Percentiles rank a stretch among this genome's conserved stretches.
Evolutionary conservation across 257 asterid genomes (phyloP).

Genomic region (Craterostigma plantagineum): DNA sequence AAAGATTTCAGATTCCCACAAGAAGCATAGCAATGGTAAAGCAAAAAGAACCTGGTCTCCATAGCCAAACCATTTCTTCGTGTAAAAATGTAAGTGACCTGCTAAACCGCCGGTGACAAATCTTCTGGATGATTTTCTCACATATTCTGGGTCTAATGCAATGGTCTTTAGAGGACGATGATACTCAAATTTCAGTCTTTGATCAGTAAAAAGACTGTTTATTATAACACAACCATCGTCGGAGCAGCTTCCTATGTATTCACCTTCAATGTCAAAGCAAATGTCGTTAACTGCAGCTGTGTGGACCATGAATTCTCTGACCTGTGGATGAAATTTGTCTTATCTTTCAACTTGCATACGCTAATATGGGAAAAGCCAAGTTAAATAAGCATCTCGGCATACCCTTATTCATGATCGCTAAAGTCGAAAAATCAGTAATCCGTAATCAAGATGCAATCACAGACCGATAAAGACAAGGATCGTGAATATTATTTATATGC

Average conservation of each 20-base stretch:
- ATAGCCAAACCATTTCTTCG: constrained; percentile 89
- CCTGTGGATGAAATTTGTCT: constrained; percentile 29
- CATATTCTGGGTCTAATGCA: constrained; percentile 92
- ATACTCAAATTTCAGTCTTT: constrained; percentile 81
- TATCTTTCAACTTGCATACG: constrained; percentile 10
- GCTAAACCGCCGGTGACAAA: constrained; percentile 97
- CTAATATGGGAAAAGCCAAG: constrained; percentile 3
- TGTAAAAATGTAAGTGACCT: constrained; percentile 69
- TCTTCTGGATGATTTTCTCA: constrained; percentile 77
- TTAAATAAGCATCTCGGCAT: neutral
- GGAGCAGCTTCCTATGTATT: constrained; percentile 98
- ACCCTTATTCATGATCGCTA: too few species aligned
- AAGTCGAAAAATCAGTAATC: too few species aligned
- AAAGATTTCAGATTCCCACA: constrained; percentile 9
- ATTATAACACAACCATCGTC: constrained; percentile 95
- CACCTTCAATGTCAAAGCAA: constrained; percentile 88
- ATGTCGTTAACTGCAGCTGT: constrained; percentile 94
- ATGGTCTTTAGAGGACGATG: constrained; percentile 93
- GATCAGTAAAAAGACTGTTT: constrained; percentile 79
- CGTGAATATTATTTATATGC: too few species aligned
- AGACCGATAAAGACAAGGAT: too few species aligned
- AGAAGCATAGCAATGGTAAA: constrained; percentile 11
- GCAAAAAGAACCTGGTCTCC: constrained; percentile 69
- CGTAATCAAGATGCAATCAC: too few species aligned
- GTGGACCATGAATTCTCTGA: constrained; percentile 73